Evolutionary conservation across 2,329 filamentous ascomycete genomes (phyloP).

Genomic region (Intubia oerlemansii): DNA sequence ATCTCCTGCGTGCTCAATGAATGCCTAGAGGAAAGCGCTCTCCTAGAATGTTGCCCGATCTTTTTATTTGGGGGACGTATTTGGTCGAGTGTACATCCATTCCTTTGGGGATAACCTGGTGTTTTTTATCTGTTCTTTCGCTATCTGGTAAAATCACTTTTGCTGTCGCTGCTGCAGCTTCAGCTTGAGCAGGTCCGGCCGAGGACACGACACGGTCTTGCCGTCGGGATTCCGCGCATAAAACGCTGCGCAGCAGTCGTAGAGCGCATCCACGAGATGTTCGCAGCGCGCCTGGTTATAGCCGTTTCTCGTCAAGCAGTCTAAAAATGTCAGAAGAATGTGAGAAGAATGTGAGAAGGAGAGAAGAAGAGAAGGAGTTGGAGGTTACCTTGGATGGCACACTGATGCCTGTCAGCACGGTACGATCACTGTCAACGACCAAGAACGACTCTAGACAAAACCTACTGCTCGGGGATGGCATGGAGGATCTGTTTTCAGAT

Average conservation of each 20-base stretch:
- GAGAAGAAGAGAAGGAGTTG: too few species aligned
- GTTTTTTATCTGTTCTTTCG: background rate
- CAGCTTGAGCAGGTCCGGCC: constrained; percentile 53
- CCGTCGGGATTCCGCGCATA: constrained; percentile 61
- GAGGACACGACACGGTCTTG: constrained; percentile 67
- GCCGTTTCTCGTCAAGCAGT: constrained; percentile 63
- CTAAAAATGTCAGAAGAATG: constrained; percentile 23
- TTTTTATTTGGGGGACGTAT: constrained; percentile 15
- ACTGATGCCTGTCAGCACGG: constrained; percentile 27
- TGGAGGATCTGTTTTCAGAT: constrained; percentile 52
- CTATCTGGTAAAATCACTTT: constrained; percentile 4
- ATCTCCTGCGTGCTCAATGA: too few species aligned
- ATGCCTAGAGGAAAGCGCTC: constrained; percentile 73
- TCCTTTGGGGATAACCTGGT: too few species aligned
- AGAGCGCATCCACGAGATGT: constrained; percentile 59
- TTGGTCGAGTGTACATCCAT: constrained; percentile 19
- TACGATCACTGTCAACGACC: background rate
- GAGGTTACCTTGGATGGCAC: constrained; percentile 86
- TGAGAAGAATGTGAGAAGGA: too few species aligned
- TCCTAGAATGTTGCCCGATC: constrained; percentile 48
- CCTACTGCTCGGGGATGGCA: constrained; percentile 70
- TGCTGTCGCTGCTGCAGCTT: constrained; percentile 56
- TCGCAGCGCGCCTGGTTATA: constrained; percentile 77
- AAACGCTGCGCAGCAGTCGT: constrained; percentile 82
- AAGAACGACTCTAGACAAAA: too few species aligned